phyloP scores from a whole-genome alignment of 441 rosid genomes.

The Erysimum cheiri region DNA sequence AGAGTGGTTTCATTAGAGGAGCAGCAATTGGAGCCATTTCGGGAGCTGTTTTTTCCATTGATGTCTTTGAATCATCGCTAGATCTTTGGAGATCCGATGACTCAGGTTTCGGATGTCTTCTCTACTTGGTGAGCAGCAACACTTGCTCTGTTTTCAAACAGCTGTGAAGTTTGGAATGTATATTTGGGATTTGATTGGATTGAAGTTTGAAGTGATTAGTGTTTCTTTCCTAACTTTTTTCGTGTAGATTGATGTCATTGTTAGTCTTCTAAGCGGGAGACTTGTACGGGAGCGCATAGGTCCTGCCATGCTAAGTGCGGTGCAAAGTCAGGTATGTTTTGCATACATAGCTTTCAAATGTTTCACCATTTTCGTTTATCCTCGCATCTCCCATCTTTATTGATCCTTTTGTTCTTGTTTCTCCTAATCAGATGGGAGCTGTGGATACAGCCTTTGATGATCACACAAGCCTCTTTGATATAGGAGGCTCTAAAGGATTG shows the following conservation, averaged over 20 bases:
- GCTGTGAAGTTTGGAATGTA: background rate
- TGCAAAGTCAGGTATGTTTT: constrained; percentile 84
- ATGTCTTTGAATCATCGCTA: constrained; percentile 93
- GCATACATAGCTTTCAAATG: background rate
- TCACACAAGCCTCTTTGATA: constrained; percentile 78
- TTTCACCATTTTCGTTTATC: background rate
- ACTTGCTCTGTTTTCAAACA: constrained; percentile 13
- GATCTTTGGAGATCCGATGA: constrained; percentile 92
- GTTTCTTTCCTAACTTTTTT: constrained; percentile 1
- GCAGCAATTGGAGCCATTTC: constrained; percentile 97
- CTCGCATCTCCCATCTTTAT: background rate
- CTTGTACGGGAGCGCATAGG: constrained; percentile 93
- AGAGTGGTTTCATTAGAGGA: constrained; percentile 95
- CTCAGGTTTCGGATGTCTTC: constrained; percentile 80
- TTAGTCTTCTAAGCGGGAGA: constrained; percentile 95
- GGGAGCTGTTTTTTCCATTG: constrained; percentile 97
- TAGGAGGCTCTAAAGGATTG: constrained; percentile 76
- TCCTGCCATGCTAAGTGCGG: constrained; percentile 98
- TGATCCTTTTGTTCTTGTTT: constrained; percentile 6
- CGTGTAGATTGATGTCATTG: constrained; percentile 89
- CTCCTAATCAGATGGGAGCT: constrained; percentile 80
- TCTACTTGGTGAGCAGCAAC: constrained; percentile 76
- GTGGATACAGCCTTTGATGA: constrained; percentile 75
- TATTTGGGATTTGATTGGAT: constrained; percentile 1
- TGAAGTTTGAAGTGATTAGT: constrained; percentile 4